Evolutionary conservation across 2,329 filamentous ascomycete species (phyloP), one percentile per base, ranked within the genome.

Genomic region (Paecilomyces sp.): DNA sequence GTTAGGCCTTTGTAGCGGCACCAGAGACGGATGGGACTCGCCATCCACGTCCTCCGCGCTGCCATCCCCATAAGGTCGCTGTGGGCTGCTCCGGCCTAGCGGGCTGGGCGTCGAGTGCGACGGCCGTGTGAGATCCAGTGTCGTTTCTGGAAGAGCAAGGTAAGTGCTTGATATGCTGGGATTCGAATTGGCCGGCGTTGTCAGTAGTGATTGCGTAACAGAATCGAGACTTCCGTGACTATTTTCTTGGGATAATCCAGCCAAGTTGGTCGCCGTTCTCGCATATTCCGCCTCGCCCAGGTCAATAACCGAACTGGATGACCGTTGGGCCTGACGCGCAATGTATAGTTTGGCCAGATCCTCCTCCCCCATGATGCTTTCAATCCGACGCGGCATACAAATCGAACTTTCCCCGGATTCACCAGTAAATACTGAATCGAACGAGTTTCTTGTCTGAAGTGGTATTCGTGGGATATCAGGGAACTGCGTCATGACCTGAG

Each of bases 351-450:
- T 89, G 63, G 82, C 83, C 36, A 85, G 83, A 68, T 93, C 90
- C 71, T 94, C 90, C 6, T 88, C 86, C 63, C 85, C 85, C 84
- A 95, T 90, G 67, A 93, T 85, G 67, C 83, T 89, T 67, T 92
- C 88, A 55, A 92, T 85, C 51, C 85, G 80, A 12, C 85, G 82
- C 0, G 89, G 88, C 69, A 88, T 76, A 66, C 86, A 86, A 31
- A 91, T 80, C 0, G 85, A 87, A 65, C 85, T 83, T 55, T 74
- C 78, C 9, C 76, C 81, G 0, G 84, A 86, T 22, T 79, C 80
- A 3, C 76, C 80, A 3, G 86, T 89, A 57, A 82, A 72, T 56
- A 84, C 79, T 52, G 88, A 91, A 57, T 90, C 87, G 64, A 86
- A 83, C 0, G 90, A 93, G 60, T 83, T 80, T 61, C 83, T 81